Evolutionary conservation across 139 green algal species (phyloP).

Genomic region (Haematococcus lacustris): DNA sequence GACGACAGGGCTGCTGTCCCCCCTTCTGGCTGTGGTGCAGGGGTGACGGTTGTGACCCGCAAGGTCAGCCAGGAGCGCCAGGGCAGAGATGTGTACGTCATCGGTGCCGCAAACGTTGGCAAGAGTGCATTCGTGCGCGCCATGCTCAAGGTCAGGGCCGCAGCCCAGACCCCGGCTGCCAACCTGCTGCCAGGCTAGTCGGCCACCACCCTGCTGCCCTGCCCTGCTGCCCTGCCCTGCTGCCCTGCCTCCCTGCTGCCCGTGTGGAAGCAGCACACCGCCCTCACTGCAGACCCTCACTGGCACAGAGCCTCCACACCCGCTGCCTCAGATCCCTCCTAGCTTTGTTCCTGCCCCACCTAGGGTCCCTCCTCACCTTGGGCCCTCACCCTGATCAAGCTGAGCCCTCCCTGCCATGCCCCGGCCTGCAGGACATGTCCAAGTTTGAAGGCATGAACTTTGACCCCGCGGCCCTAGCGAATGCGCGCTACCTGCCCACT

Average conservation of each 20-base stretch:
- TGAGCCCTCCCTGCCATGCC: not conserved
- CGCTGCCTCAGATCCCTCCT: too few relatives aligned
- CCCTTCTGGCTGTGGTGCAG: too few relatives aligned
- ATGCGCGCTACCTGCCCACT: constrained; percentile 56
- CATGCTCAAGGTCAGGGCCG: constrained; percentile 68
- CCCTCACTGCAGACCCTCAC: too few relatives aligned
- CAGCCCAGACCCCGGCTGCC: too few relatives aligned
- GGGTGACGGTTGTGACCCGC: constrained; percentile 41
- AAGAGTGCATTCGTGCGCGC: constrained; percentile 91
- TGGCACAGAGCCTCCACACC: too few relatives aligned
- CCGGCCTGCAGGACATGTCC: constrained; percentile 45
- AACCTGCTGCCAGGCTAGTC: too few relatives aligned
- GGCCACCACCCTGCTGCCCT: too few relatives aligned
- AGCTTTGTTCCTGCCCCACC: too few relatives aligned
- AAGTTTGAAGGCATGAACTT: constrained; percentile 41
- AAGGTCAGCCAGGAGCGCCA: constrained; percentile 59
- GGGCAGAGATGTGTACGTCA: constrained; percentile 87
- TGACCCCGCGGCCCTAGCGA: constrained; percentile 37
- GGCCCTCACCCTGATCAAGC: constrained; percentile 21
- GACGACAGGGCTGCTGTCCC: too few relatives aligned
- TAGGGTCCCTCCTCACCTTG: not conserved
- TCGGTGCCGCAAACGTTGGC: constrained; percentile 94
- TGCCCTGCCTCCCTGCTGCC: too few relatives aligned
- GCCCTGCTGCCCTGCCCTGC: too few relatives aligned
- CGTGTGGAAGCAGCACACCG: too few relatives aligned